Evolutionary conservation across 768 basidiomycete genomes (phyloP).

Genomic region (Panus rudis): DNA sequence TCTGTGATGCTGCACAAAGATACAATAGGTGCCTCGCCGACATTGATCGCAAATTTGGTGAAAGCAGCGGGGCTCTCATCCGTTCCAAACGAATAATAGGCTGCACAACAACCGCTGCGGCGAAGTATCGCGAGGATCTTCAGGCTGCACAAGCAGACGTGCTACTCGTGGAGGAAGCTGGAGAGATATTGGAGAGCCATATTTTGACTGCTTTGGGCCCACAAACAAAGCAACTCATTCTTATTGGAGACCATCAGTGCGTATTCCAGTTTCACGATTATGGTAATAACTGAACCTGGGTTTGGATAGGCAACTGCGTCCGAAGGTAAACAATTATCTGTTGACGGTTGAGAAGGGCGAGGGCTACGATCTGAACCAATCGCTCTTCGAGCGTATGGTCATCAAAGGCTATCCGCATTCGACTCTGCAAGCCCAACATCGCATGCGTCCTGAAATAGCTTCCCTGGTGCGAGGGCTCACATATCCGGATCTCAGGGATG

Average conservation of each 20-base stretch:
- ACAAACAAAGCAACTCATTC: constrained; percentile 44
- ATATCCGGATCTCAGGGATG: constrained; percentile 58
- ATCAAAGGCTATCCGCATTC: constrained; percentile 54
- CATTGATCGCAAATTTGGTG: constrained; percentile 30
- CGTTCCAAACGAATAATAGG: constrained; percentile 49
- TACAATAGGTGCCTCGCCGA: constrained; percentile 37
- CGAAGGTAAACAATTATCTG: constrained; percentile 60
- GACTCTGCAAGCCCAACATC: constrained; percentile 51
- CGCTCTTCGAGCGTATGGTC: constrained; percentile 65
- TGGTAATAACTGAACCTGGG: too few species aligned
- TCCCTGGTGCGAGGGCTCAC: constrained; percentile 52
- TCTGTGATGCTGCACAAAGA: constrained; percentile 24
- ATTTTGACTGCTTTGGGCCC: constrained; percentile 48
- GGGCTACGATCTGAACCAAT: constrained; percentile 60
- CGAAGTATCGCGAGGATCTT: constrained; percentile 46
- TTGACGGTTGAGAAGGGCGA: constrained; percentile 64
- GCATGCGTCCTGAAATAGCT: constrained; percentile 74
- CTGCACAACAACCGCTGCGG: constrained; percentile 65
- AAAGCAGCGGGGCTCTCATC: constrained; percentile 29
- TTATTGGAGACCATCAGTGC: constrained; percentile 72
- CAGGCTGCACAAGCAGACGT: constrained; percentile 40
- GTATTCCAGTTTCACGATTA: neutral
- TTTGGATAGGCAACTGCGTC: constrained; percentile 59
- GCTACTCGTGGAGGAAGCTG: constrained; percentile 65
- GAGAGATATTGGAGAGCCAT: constrained; percentile 67